Evolutionary conservation across 2,329 filamentous ascomycete species (phyloP).

Genomic region (Thelonectria blattea): DNA sequence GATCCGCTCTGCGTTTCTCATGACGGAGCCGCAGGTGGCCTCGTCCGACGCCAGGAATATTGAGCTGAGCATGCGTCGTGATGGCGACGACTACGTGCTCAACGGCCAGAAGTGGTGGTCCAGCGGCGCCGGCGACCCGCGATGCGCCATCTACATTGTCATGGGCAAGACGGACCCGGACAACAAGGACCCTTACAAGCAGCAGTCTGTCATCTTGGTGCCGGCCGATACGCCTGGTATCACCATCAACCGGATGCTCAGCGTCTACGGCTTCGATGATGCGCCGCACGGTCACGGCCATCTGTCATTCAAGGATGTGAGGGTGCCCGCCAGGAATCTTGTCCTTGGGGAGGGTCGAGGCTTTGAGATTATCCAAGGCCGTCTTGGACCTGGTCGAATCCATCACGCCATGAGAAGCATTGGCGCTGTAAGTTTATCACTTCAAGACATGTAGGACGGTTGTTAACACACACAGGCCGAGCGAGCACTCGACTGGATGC

Average conservation of each 20-base stretch:
- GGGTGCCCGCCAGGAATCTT: conserved; percentile 82
- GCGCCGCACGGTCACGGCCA: conserved; percentile 98
- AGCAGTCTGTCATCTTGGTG: conserved; percentile 93
- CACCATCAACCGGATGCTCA: conserved; percentile 92
- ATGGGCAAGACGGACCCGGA: conserved; percentile 89
- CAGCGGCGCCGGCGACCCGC: conserved; percentile 88
- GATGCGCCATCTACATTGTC: conserved; percentile 92
- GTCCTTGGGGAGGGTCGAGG: conserved; percentile 92
- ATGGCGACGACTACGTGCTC: conserved; percentile 88
- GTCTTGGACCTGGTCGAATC: conserved; percentile 92
- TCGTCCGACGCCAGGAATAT: conserved; percentile 95
- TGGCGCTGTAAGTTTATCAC: conserved; percentile 66
- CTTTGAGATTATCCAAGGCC: conserved; percentile 98
- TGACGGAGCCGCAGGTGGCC: conserved; percentile 91
- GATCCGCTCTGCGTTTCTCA: conserved; percentile 89
- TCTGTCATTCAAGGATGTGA: conserved; percentile 86
- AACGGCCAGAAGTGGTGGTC: conserved; percentile 99
- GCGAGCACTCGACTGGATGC: conserved; percentile 90
- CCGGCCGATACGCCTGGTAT: conserved; percentile 82
- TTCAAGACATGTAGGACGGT: neutral
- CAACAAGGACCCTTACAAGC: conserved; percentile 80
- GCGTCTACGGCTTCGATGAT: conserved; percentile 95
- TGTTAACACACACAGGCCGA: conserved; percentile 64
- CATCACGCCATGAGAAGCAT: conserved; percentile 98
- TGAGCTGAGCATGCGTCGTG: conserved; percentile 77